Conservation (phyloP, 2,329 filamentous ascomycete genomes). For the Ophiocordyceps sinensis region DNA sequence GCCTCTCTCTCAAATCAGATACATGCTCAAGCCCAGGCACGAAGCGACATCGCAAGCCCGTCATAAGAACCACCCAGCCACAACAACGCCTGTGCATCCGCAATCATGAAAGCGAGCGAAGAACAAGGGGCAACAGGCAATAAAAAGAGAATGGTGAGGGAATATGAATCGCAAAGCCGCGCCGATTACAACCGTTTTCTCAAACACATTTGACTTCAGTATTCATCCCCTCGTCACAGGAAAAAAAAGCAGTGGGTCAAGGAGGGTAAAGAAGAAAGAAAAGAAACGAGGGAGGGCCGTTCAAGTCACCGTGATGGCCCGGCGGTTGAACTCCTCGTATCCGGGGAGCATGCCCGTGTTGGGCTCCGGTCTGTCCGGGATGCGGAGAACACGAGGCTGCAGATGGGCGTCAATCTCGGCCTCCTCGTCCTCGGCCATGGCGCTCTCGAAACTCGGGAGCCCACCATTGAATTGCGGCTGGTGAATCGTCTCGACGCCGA, state of each 20-base stretch:
- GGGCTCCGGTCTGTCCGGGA: conserved; percentile 15
- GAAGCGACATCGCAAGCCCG: background rate
- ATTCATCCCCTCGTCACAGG: no score
- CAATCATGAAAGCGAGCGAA: no score
- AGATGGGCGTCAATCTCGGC: conserved; percentile 29
- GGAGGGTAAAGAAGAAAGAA: background rate
- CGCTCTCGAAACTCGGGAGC: conserved; percentile 35
- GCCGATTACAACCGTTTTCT: no score
- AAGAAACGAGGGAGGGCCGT: background rate
- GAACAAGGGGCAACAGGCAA: no score
- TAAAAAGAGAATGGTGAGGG: no score
- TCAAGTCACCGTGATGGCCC: conserved; percentile 12
- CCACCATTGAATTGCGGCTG: conserved; percentile 15
- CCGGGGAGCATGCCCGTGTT: conserved; percentile 22
- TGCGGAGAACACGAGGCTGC: conserved; percentile 23
- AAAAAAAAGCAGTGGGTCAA: background rate
- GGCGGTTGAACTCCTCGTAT: conserved; percentile 19
- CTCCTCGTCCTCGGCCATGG: conserved; percentile 24
- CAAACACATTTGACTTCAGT: no score
- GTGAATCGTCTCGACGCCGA: conserved; percentile 27
- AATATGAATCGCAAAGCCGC: no score
- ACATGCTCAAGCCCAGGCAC: background rate
- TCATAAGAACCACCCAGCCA: no score
- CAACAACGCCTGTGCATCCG: no score
- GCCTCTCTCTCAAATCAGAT: conserved; percentile 1